These are phyloP conservation scores for Lonicera japonica DNA, from an alignment of 129 eudicot species.

Conservation along the genomic window DNA sequence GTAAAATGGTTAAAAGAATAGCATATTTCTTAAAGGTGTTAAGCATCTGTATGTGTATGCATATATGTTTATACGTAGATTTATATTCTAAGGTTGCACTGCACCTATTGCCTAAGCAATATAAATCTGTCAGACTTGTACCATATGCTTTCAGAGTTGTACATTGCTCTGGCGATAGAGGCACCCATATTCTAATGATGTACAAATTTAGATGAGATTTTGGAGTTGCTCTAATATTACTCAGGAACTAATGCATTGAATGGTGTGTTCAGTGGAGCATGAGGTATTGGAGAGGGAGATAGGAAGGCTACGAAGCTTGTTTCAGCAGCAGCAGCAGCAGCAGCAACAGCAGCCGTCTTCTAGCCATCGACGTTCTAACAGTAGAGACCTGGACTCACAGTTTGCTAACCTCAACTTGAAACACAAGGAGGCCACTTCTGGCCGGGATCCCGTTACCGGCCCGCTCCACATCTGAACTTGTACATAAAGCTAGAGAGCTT, in stretches of 20 bases:
- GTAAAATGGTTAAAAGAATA: no score
- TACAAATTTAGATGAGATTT: background rate
- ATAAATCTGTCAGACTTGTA: no score
- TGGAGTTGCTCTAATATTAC: no score
- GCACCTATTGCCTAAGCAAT: no score
- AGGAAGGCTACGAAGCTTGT: conserved; percentile 56
- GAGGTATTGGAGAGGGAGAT: conserved; percentile 92
- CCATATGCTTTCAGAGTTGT: background rate
- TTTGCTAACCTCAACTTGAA: conserved; percentile 61
- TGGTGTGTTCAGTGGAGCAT: conserved; percentile 66
- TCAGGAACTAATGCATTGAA: background rate
- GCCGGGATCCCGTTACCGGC: conserved; percentile 49
- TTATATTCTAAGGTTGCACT: no score
- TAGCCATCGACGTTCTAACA: conserved; percentile 55
- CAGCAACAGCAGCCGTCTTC: conserved; percentile 36
- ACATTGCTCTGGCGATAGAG: background rate
- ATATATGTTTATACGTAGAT: no score
- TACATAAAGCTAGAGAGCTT: conserved; percentile 4
- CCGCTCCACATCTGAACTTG: conserved; percentile 52
- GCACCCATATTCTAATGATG: no score
- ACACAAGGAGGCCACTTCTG: conserved; percentile 45
- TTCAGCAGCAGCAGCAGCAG: conserved; percentile 60
- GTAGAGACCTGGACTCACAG: conserved; percentile 84
- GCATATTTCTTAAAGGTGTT: no score
- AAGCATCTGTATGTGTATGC: no score